Evolutionary conservation across 306 rosid species (phyloP), one percentile per base, ranked within the genome.

Genomic region (Vicia villosa): DNA sequence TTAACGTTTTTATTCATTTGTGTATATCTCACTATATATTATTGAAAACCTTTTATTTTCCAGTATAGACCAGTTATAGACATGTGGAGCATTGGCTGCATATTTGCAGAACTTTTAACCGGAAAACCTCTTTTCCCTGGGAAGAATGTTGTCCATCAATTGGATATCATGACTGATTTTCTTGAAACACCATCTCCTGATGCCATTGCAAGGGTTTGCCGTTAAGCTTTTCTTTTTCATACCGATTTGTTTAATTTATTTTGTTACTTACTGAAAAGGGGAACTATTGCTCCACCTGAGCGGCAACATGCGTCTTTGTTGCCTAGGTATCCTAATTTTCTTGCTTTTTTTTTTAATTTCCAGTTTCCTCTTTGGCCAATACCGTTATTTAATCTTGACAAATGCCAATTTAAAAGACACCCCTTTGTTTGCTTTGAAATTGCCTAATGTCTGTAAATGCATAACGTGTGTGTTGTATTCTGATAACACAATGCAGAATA

Each of bases 291-390:
- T 67, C 94, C 98, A 9, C 98, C 87, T 21, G 97, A 88, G 87
- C 85, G 98, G 79, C 96, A 91, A 50, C 98, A 94, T 72, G 98
- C 98, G 47, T 94, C 98, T 64, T 94, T 97, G 6, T 83, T 94
- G 56, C 98, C 98, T 16, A 86, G 99, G 98, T 90, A 73, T 72
- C 20, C 45, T 72, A 59, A 38, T 76, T 13, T 10, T 75, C 28
- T 26, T 7, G 10, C 26, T 63, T 28, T 20, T n/a, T 55, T 61
- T 22, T 20, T 51, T 5, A 15, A 19, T 40, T 61, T 5, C 52
- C 55, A 40, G 50, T 19, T 62, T 37, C 30, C 46, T 66, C 69
- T 72, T 43, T 79, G 57, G 68, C 21, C 15, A 28, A n/a, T n/a
- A n/a, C n/a, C n/a, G n/a, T n/a, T n/a, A n/a, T n/a, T n/a, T n/a